Base-by-base conservation (phyloP, 2,329 filamentous ascomycete genomes). In the Ilyonectria mors-panacis region DNA sequence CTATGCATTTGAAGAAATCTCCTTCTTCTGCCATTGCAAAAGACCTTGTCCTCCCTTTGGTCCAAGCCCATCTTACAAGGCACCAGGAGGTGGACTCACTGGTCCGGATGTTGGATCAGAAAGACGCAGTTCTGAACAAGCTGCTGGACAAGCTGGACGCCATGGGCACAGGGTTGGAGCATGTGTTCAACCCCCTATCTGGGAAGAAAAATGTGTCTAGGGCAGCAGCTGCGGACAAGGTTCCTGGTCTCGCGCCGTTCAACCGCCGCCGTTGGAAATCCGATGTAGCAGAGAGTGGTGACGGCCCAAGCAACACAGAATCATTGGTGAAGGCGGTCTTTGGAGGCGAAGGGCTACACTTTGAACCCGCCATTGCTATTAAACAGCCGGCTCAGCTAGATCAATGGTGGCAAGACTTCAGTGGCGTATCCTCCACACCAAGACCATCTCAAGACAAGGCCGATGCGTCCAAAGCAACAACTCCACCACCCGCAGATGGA, bases 71-170 rank as follows among this genome's bases (percentile, higher is more conserved):
- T 21, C 80, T 81, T n/a, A 73, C 74, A 9, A 82, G 80, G 21
- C 74, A 72, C 15, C 75, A 75, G 21, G 82, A 88, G 65, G 74
- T 85, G 2, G 78, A 83, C 0, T 81, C 82, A n/a, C 78, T 90
- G 6, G 64, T 83, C 12, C 71, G 78, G 1, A 77, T 80, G 5
- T 76, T 89, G 12, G 77, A 75, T 9, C 83, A 87, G 26, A 89
- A 89, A 73, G 88, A 89, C 67, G 76, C 77, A 2, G 80, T 88
- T 19, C 83, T 89, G 44, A 76, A 76, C 12, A 87, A 84, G 67
- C 76, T 89, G 17, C 70, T 85, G 4, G 87, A 89, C 71, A 89
- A 89, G 76, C 77, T 89, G 1, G 86, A 87, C 65, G 81, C 83
- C 2, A 82, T 84, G 58, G 85, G 86, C 2, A 85, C 80, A 0